A percentile compares a stretch with the other conserved stretches of the same genome.
phyloP scores from a whole-genome alignment of 306 rosid species.

The Pyrus communis region DNA sequence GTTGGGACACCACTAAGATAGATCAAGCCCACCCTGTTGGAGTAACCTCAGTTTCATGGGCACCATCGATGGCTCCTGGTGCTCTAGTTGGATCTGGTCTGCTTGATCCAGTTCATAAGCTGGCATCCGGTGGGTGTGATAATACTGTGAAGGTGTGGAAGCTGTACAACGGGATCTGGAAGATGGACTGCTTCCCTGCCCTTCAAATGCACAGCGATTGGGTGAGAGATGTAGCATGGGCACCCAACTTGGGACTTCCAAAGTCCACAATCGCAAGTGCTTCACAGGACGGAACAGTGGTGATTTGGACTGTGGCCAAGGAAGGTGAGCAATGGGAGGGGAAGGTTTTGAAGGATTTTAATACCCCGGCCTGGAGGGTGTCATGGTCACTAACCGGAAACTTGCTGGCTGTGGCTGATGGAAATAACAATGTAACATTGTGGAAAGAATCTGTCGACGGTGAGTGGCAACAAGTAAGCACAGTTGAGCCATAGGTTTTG shows the following conservation, averaged over 20 bases:
- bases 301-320: slow-evolving; percentile 73
- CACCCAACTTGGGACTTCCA: slow-evolving; percentile 91
- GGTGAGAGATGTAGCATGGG: slow-evolving; percentile 95
- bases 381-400: slow-evolving; percentile 95
- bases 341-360: slow-evolving; percentile 62
- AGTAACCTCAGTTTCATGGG: slow-evolving; percentile 95
- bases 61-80: slow-evolving; percentile 76
- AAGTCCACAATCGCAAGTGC: slow-evolving; percentile 86
- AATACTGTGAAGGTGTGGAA: slow-evolving; percentile 90
- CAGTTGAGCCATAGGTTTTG: slow-evolving; percentile 60
- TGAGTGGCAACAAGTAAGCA: slow-evolving; percentile 87
- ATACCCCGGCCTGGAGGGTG: slow-evolving; percentile 85
- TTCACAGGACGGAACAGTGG: slow-evolving; percentile 76
- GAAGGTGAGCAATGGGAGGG: slow-evolving; percentile 96
- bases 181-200: slow-evolving; percentile 84
- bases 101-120: slow-evolving; percentile 80
- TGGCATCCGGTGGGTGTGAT: slow-evolving; percentile 88
- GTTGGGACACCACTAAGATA: slow-evolving; percentile 80
- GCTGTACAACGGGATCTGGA: slow-evolving; percentile 68
- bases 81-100: slow-evolving; percentile 67
- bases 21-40: slow-evolving; percentile 89
- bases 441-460: slow-evolving; percentile 97
- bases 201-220: slow-evolving; percentile 82
- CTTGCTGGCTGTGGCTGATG: slow-evolving; percentile 88
- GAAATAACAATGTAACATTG: slow-evolving; percentile 59